Evolutionary conservation across 2,329 filamentous ascomycete genomes (phyloP), one percentile per base, ranked within the genome.

Genomic region (Magnaporthales sp.): DNA sequence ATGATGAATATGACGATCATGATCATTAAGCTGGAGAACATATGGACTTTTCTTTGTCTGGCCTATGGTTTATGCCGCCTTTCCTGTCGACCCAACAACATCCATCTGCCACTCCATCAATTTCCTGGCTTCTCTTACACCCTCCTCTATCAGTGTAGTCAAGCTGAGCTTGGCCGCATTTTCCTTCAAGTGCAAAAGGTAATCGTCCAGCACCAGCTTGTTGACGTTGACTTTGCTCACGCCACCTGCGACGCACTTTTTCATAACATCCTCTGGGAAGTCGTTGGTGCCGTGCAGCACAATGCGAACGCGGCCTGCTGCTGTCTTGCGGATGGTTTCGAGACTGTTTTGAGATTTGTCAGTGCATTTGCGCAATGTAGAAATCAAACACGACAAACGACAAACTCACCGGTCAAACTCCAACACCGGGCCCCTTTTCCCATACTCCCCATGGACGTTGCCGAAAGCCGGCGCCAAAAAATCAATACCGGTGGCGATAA

Each of bases 391-490:
- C 32, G 19, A 46, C 32, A 46, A 2, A 46, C 19, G 32, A 3
- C 13, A 3, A 19, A 19, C 38, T 46, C 8, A 46, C 38, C 79
- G 73, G 27, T 78, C 84, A 73, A 86, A 89, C 71, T 90, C 88
- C 22, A 90, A 75, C 73, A 83, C 80, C 24, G 87, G 85, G 0
- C 89, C 89, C 19, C 84, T 77, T 0, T 86, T 83, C 0, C 89
- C 89, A 75, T 92, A 92, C 71, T 88, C 85, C 5, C 90, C 90
- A 76, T 92, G 90, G 60, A 92, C 87, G 72, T 92, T 92, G 3
- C 90, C 90, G 77, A 92, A 91, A 0, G 89, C 89, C 0, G 90
- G 90, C 3, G 90, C 90, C 19, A 93, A 78, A 79, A 89, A 89
- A 72, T 92, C 87, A 72, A 92, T 90, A 0, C 89, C 90, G 11